Evolutionary conservation across 2,329 filamentous ascomycete genomes (phyloP).

Genomic region (Neocucurbitaria cava): DNA sequence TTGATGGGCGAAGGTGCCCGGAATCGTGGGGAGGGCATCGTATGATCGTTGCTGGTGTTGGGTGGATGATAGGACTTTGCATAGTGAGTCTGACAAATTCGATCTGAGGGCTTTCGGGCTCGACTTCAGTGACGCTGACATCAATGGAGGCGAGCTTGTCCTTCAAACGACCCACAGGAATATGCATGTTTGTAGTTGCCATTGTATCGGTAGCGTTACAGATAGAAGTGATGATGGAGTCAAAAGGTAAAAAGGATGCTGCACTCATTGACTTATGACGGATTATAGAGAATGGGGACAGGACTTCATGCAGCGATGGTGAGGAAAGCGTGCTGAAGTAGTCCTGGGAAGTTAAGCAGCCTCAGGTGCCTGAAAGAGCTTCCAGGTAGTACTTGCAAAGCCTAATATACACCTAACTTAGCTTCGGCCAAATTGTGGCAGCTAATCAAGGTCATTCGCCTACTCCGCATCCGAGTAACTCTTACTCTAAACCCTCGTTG

Average conservation of each 20-base stretch:
- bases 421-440: no score
- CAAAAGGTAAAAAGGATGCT: not conserved
- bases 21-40: not conserved
- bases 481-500: no score
- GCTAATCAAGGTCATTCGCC: no score
- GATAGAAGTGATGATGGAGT: not conserved
- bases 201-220: not conserved
- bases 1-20: slow-evolving; percentile 4
- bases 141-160: not conserved
- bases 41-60: not conserved
- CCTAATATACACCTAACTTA: no score
- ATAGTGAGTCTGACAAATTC: not conserved
- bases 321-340: no score
- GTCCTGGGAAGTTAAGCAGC: no score
- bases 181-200: not conserved
- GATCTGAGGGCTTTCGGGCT: not conserved
- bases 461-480: no score
- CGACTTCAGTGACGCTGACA: not conserved
- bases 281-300: not conserved
- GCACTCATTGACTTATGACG: not conserved
- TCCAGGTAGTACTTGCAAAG: no score
- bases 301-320: no score
- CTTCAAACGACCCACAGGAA: not conserved
- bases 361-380: no score
- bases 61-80: not conserved